Percentiles rank a stretch among this genome's conserved stretches.
Evolutionary conservation across 345 rosid species (phyloP).

Genomic region (Hirschfeldia incana): DNA sequence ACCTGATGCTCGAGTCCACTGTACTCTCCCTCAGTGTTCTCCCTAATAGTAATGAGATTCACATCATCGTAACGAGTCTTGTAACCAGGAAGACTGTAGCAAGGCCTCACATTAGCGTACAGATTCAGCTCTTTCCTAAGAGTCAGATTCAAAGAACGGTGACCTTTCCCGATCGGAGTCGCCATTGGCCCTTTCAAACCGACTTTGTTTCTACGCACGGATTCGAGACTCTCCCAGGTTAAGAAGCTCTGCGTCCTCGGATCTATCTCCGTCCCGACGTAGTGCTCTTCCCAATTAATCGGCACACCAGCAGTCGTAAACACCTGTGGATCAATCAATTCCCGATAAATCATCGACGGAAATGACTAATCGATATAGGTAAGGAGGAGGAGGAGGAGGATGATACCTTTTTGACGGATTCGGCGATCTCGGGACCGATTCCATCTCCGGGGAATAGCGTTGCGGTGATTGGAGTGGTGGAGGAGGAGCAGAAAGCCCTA

Average conservation of each 20-base stretch:
- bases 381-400: not conserved
- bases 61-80: constrained; percentile 94
- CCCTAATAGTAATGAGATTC: constrained; percentile 90
- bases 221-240: constrained; percentile 98
- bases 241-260: constrained; percentile 97
- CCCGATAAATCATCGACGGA: not conserved
- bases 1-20: constrained; percentile 99
- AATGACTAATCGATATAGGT: not conserved
- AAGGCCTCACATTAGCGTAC: constrained; percentile 97
- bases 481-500: constrained; percentile 60
- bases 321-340: constrained; percentile 44
- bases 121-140: constrained; percentile 94
- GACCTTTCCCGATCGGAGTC: constrained; percentile 98
- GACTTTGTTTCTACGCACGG: constrained; percentile 76
- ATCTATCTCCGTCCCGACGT: constrained; percentile 75
- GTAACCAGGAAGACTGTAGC: constrained; percentile 96
- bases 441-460: constrained; percentile 99
- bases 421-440: constrained; percentile 99
- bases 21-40: constrained; percentile 98
- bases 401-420: constrained; percentile 78
- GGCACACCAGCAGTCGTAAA: constrained; percentile 81
- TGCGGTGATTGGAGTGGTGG: constrained; percentile 66
- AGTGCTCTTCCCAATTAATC: constrained; percentile 98
- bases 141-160: constrained; percentile 91
- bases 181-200: constrained; percentile 99